Conservation (phyloP, 495 filamentous ascomycete genomes). For the Bathelium albidoporum region DNA sequence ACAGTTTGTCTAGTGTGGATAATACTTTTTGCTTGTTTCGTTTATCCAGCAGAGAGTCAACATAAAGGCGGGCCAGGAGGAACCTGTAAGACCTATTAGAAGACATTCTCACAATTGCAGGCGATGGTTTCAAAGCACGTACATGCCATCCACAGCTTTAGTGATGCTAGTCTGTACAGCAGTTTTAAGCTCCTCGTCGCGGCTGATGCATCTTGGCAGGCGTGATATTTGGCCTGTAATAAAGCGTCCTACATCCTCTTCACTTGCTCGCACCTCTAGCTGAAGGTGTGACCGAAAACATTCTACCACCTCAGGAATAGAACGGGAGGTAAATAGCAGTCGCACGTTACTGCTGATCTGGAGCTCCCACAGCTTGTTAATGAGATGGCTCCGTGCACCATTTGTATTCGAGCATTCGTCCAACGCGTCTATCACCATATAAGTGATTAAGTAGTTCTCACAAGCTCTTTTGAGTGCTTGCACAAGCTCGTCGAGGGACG, state of each 20-base stretch:
- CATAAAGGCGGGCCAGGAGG: slow-evolving; percentile 41
- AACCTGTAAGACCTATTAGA: slow-evolving; percentile 35
- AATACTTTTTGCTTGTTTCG: slow-evolving; percentile 25
- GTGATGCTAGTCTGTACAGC: slow-evolving; percentile 12
- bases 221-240: slow-evolving; percentile 11
- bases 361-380: slow-evolving; percentile 27
- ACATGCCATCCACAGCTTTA: slow-evolving; percentile 20
- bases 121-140: background rate
- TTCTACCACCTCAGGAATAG: slow-evolving; percentile 15
- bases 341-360: slow-evolving; percentile 22
- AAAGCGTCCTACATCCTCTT: slow-evolving; percentile 17
- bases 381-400: slow-evolving; percentile 23
- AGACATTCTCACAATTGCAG: background rate
- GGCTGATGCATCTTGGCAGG: slow-evolving; percentile 13
- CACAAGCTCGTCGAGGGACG: slow-evolving; percentile 29
- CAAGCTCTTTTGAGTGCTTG: slow-evolving; percentile 23
- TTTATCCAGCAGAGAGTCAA: slow-evolving; percentile 36
- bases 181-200: slow-evolving; percentile 8
- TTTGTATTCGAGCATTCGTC: slow-evolving; percentile 32
- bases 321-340: slow-evolving; percentile 18
- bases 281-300: slow-evolving; percentile 6
- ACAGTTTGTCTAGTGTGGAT: slow-evolving; percentile 28
- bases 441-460: slow-evolving; percentile 22
- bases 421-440: slow-evolving; percentile 39
- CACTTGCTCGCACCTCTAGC: slow-evolving; percentile 17